Evolutionary conservation across 1,139 yeast genomes (phyloP), one percentile per base, ranked within the genome.

Genomic region (Blastobotrys malaysiensis): DNA sequence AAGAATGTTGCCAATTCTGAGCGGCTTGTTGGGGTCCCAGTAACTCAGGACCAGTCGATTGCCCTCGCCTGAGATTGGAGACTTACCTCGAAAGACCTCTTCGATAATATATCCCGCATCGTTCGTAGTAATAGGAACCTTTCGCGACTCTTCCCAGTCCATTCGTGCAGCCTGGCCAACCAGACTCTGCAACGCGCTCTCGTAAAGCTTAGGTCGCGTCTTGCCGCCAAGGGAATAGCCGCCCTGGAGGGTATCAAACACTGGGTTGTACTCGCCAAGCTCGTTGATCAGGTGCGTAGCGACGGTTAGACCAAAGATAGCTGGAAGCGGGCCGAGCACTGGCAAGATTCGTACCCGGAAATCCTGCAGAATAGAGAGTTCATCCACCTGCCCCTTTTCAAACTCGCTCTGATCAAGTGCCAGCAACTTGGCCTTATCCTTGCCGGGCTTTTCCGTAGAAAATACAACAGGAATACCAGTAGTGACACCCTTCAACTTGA

Each of bases 401-500:
- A 82, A 78, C 68, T 88, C 95, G 44, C 82, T 86, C 49, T 89
- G 90, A 11, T 90, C 84, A 52, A 93, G 75, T 5, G 97, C 97
- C 58, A 93, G 73, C 57, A 93, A 71, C 60, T 84, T 80, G 1
- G 98, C 98, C 72, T 93, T 93, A 56, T 88, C 82, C 43, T 96
- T 96, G 65, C 91, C 97, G 1, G 99, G 99, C 69, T 93, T 93
- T 68, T 93, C 99, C 1, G 96, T 87, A 26, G 96, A 87, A 65
- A 88, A 93, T 1, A 90, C 95, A 6, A 89, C 91, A 0, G 97
- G 90, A 16, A 93, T 87, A 26, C 90, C 90, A 3, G 78, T 76
- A 14, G 75, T 68, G 45, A 93, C 84, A 1, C 97, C 98, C 59
- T 82, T 77, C 66, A 84, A 81, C 68, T 88, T 85, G 63, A 93